These are phyloP conservation scores for Alternaria triticimaculans DNA, from an alignment of 2,329 filamentous ascomycete genomes.

Conservation along the genomic window DNA sequence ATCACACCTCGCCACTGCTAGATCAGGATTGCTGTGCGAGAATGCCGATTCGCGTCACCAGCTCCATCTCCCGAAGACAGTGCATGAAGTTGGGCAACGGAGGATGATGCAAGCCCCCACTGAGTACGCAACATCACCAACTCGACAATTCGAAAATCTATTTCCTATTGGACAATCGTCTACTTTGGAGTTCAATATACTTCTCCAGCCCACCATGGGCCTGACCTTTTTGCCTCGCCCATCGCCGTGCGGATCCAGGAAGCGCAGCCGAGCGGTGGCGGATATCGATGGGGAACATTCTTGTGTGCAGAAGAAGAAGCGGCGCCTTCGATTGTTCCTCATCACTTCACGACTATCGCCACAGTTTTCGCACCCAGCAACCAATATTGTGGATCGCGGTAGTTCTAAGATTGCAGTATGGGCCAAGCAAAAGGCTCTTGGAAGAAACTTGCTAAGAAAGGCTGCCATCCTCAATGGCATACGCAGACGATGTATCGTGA, in stretches of 20 bases:
- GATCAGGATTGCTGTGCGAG: conserved; percentile 23
- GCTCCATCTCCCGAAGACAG: conserved; percentile 25
- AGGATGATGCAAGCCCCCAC: conserved; percentile 35
- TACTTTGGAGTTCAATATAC: conserved; percentile 45
- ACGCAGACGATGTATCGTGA: conserved; percentile 49
- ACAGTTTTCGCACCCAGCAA: conserved; percentile 72
- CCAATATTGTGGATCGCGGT: conserved; percentile 71
- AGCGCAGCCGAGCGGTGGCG: conserved; percentile 60
- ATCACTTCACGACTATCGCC: conserved; percentile 74
- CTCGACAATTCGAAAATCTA: conserved; percentile 11
- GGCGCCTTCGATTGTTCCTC: conserved; percentile 65
- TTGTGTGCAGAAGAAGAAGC: conserved; percentile 67
- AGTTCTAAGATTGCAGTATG: conserved; percentile 56
- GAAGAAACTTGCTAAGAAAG: conserved; percentile 64
- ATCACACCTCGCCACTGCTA: conserved; percentile 4
- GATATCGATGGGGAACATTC: conserved; percentile 65
- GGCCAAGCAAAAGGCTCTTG: conserved; percentile 57
- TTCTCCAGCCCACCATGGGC: conserved; percentile 34
- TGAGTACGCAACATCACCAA: conserved; percentile 18
- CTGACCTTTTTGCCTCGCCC: conserved; percentile 45
- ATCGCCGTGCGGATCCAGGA: conserved; percentile 42
- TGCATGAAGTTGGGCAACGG: conserved; percentile 39
- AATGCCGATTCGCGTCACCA: conserved; percentile 35
- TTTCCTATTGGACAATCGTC: conserved; percentile 12
- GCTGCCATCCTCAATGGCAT: conserved; percentile 71